Conservation (phyloP, 1,284 basidiomycete species). For the Papiliotrema nemorosa region DNA sequence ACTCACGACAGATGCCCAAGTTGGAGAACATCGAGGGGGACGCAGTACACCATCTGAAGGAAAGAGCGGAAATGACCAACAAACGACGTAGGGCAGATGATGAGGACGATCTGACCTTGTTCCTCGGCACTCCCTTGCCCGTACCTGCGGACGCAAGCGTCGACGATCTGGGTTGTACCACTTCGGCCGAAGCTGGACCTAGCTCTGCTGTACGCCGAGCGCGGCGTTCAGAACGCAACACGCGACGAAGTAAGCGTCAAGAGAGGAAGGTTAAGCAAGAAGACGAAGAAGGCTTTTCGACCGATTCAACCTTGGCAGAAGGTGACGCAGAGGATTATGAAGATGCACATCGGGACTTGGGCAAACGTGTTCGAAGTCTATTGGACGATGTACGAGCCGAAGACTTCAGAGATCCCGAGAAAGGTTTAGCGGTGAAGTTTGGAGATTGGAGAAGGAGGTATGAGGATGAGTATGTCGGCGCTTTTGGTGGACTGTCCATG, state of each 20-base stretch:
- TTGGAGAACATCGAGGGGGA: conserved; percentile 84
- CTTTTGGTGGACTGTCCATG: conserved; percentile 84
- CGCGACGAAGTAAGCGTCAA: conserved; percentile 55
- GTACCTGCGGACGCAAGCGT: conserved; percentile 46
- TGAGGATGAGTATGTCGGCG: conserved; percentile 76
- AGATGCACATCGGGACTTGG: conserved; percentile 60
- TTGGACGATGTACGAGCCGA: conserved; percentile 75
- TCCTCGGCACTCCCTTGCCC: conserved; percentile 59
- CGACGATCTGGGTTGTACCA: conserved; percentile 63
- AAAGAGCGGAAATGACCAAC: conserved; percentile 66
- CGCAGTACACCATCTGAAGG: conserved; percentile 66
- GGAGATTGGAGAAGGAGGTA: conserved; percentile 72
- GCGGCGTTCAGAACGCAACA: conserved; percentile 56
- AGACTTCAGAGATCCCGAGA: conserved; percentile 77
- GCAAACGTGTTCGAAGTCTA: conserved; percentile 57
- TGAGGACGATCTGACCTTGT: conserved; percentile 72
- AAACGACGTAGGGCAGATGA: conserved; percentile 68
- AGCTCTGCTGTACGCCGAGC: conserved; percentile 55
- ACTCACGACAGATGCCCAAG: conserved; percentile 65
- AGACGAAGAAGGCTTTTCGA: conserved; percentile 76
- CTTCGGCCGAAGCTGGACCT: conserved; percentile 31
- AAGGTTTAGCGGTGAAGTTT: conserved; percentile 69
- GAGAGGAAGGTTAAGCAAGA: conserved; percentile 51
- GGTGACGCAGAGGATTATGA: conserved; percentile 68
- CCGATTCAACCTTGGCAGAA: conserved; percentile 66